Base-by-base conservation (phyloP, 768 basidiomycete genomes). In the Boletus patriciae region DNA sequence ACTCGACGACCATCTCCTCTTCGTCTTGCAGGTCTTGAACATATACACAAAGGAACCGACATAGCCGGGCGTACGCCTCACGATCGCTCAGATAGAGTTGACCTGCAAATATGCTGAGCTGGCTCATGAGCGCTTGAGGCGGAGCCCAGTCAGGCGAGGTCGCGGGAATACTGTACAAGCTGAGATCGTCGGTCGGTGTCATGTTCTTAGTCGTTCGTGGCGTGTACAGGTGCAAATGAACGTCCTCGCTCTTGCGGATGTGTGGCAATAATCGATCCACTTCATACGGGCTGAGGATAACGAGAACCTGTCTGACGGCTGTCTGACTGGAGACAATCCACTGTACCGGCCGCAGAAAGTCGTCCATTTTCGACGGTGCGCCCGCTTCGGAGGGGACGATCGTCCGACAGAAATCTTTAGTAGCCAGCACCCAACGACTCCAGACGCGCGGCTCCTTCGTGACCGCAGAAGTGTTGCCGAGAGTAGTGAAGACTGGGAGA, bases 1-100 rank as follows among this genome's bases (percentile, higher is more conserved):
- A 46, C n/a, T 59, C 46, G 3, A 61, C 33, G 2, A 38, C 10
- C 46, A 80, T 76, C 5, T 76, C 79, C 59, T 79, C 77, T 2
- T 76, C 77, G 3, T 75, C 79, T 31, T 80, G 74, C 73, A 69
- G 78, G 4, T 81, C 76, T 13, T 64, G 72, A 6, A 79, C 71
- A 31, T 31, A 31, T 31, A 31, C 11, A 31, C 31, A 31, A 11
- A 31, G 31, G 31, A 31, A 31, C 10, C 31, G 31, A 10, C 31
- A 31, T 31, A 31, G 2, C 31, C 31, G 31, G 31, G 11, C 6
- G 31, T 31, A 31, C 7, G 31, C 31, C 31, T 31, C 31, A 31
- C 11, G 31, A 31, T 31, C 31, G 31, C 31, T 31, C 31, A 31
- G 31, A 31, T 31, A 31, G 31, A 31, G 31, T 10, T 31, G 31